Evolutionary conservation across 371 early-diverging fungal genomes (phyloP), one percentile per base, ranked within the genome.

Genomic region (Mortierella sp.): DNA sequence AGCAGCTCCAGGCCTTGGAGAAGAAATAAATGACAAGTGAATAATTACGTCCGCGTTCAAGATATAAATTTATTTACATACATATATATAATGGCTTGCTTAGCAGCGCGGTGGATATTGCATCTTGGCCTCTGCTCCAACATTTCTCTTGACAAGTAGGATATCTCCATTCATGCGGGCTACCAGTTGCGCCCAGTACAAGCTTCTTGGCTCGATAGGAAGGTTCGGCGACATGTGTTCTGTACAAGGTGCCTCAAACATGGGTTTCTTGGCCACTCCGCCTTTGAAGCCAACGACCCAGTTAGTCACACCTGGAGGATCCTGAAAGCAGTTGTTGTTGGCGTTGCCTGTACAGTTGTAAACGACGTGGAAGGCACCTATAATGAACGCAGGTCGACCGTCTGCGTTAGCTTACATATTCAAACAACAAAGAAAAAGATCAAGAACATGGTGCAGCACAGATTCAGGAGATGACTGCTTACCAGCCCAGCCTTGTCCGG

Each of bases 401-500:
- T n/a, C 1, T 70, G n/a, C 38, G 41, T 49, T 8, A 76, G 43
- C 16, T 32, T n/a, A 1, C 35, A n/a, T 27, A 35, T 29, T 35
- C 16, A 63, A 14, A 35, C 32, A 32, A 49, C 1, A 32, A n/a
- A 4, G 29, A 24, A 32, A 18, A 71, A 11, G 38, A 60, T 29
- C 60, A 29, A 32, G 60, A 35, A 38, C 5, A 65, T 43, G 38
- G 11, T n/a, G 44, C 24, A 44, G 49, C 70, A 21, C 24, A 41
- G 38, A 0, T 60, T 12, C 43, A 70, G 12, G 12, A 51, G 10
- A 12, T 65, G 21, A 3, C 4, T 14, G 14, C 55, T 76, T 75
- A 82, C 82, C 83, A 29, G 83, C 77, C 86, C 86, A 86, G 10
- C 86, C 86, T 80, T 86, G 86, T 35, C 86, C 86, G 8, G 86